These are phyloP conservation scores for Chaetomium tenue DNA, from an alignment of 495 filamentous ascomycete species.

Conservation along the genomic window DNA sequence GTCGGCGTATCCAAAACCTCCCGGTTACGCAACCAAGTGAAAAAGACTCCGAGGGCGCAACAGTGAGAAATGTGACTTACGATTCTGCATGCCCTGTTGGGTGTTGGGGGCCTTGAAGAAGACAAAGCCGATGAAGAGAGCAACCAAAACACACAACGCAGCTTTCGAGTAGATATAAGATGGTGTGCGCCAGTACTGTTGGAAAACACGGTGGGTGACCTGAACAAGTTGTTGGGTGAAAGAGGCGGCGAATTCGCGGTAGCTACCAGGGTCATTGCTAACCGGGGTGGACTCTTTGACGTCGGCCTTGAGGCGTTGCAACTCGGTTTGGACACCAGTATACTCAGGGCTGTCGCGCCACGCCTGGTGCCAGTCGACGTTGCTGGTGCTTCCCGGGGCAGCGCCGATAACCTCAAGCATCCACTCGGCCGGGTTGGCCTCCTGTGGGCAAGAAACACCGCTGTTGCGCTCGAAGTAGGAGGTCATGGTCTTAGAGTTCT, in stretches of 20 bases:
- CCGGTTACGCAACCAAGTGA: no score
- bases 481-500: slow-evolving; percentile 69
- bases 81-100: slow-evolving; percentile 79
- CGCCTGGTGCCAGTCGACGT: slow-evolving; percentile 77
- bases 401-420: slow-evolving; percentile 94
- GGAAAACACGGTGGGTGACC: slow-evolving; percentile 66
- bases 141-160: slow-evolving; percentile 56
- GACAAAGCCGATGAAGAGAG: slow-evolving; percentile 83
- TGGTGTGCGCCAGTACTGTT: slow-evolving; percentile 89
- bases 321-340: slow-evolving; percentile 61
- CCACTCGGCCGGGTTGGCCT: slow-evolving; percentile 93
- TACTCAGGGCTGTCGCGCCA: slow-evolving; percentile 80
- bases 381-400: slow-evolving; percentile 72
- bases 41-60: not conserved
- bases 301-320: slow-evolving; percentile 64
- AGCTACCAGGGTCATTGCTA: slow-evolving; percentile 38
- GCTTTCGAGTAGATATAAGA: slow-evolving; percentile 77
- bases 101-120: slow-evolving; percentile 72
- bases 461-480: slow-evolving; percentile 82
- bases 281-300: slow-evolving; percentile 48
- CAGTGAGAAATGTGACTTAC: not conserved
- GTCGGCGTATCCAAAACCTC: not conserved
- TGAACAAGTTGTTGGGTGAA: slow-evolving; percentile 54
- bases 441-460: slow-evolving; percentile 65
- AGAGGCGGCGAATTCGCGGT: slow-evolving; percentile 56